Base-by-base conservation (phyloP, 2,329 filamentous ascomycete genomes). In the Zarea fungicola region DNA sequence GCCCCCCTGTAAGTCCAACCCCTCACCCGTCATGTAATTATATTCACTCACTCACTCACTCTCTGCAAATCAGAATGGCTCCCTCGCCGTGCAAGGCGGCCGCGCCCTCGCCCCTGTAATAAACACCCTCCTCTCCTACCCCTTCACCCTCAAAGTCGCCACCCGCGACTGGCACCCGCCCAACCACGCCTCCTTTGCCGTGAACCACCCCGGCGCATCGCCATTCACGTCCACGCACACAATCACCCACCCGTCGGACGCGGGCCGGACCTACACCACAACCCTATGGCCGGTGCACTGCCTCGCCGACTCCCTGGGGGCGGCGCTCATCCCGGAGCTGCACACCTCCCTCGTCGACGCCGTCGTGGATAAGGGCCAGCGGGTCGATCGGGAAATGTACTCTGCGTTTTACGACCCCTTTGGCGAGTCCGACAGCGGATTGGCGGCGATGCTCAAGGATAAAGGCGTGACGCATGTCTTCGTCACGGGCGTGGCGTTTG, bases 81-180 rank as follows among this genome's bases (percentile, higher is more conserved):
- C 88, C n/a, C 83, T 99, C 43, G 85, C 89, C 26, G 89, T 97
- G n/a, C 63, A 80, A 48, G 71, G 77, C 42, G 93, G 84, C 55
- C 85, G 89, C 55, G 70, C 78, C 54, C 83, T 95, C 52, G 77
- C 84, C 8, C 75, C 81, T 3, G 56, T 76, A 16, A 77, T 97
- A 69, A 96, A 96, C 73, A 56, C 69, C 42, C 83, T 97, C 39
- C 80, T 97, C 49, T 56, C 67, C 5, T 74, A 85, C 21, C 83
- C 86, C 40, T 95, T 96, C 62, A 67, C 72, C 32, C 65, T 87
- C 59, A 88, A 85, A 57, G 72, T 97, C 56, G 89, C 89, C 37
- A 96, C 92, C n/a, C 85, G 89, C 64, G 93, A 99, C 78, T 95
- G 82, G 75, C 93, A 99, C 63, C 93, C 93, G 0, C 57, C 60